Evolutionary conservation across 257 asterid genomes (phyloP).

Genomic region (Nicotiana noctiflora): DNA sequence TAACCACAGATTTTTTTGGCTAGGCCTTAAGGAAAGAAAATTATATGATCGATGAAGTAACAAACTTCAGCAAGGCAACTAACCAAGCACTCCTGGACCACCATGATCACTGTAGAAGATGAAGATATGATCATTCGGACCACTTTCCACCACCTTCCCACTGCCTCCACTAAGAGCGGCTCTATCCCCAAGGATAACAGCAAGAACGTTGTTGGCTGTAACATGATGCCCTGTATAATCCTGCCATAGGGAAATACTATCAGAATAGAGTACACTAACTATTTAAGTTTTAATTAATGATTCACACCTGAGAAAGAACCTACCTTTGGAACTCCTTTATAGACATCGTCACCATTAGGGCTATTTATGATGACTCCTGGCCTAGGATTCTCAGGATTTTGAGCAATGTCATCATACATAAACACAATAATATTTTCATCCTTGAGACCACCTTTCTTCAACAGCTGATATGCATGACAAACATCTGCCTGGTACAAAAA

Average conservation of each 20-base stretch:
- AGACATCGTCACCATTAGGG: slow-evolving; percentile 79
- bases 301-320: slow-evolving; percentile 9
- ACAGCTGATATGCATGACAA: slow-evolving; percentile 88
- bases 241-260: slow-evolving; percentile 33
- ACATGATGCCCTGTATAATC: slow-evolving; percentile 80
- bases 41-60: neutral
- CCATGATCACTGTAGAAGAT: slow-evolving; percentile 86
- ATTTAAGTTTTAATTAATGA: slow-evolving; percentile 7
- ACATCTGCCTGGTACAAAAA: slow-evolving; percentile 65
- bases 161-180: slow-evolving; percentile 77
- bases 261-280: slow-evolving; percentile 10
- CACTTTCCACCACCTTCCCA: slow-evolving; percentile 86
- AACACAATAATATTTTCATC: slow-evolving; percentile 80
- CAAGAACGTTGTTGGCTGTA: slow-evolving; percentile 54
- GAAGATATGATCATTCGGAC: slow-evolving; percentile 82
- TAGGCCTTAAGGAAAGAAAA: neutral
- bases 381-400: slow-evolving; percentile 70
- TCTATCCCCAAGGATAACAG: slow-evolving; percentile 82
- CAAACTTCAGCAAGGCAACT: slow-evolving; percentile 18
- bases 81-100: slow-evolving; percentile 94
- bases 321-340: slow-evolving; percentile 93
- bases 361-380: slow-evolving; percentile 82
- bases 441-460: slow-evolving; percentile 77
- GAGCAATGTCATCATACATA: slow-evolving; percentile 90
- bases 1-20: neutral